A percentile compares a stretch with the other conserved stretches of the same genome.
Conservation (phyloP, 2,329 filamentous ascomycete species). For the Aspergillus sp. region DNA sequence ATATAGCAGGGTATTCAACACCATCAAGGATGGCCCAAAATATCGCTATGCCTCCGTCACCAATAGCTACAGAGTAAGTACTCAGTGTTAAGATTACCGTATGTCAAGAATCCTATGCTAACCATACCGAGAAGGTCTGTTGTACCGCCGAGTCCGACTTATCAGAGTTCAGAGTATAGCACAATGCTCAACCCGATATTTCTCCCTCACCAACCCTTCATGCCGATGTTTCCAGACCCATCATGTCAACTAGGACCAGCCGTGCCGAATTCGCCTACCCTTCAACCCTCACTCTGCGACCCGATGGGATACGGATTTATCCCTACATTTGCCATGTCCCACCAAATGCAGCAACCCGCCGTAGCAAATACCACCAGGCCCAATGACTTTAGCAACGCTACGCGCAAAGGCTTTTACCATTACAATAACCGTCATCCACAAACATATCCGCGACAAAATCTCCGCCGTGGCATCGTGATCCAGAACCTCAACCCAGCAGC, state of each 20-base stretch:
- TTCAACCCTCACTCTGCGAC: conserved; percentile 30
- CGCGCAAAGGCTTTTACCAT: conserved; percentile 11
- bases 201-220: conserved; percentile 24
- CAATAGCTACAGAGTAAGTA: conserved; percentile 39
- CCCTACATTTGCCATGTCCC: conserved; percentile 28
- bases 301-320: conserved; percentile 27
- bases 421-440: conserved; percentile 12
- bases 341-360: conserved; percentile 12
- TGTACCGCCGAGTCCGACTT: conserved; percentile 22
- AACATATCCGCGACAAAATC: conserved; percentile 9
- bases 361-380: conserved; percentile 6
- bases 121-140: conserved; percentile 19
- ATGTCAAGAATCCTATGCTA: neutral
- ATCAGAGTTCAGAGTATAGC: conserved; percentile 27
- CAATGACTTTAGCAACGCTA: neutral
- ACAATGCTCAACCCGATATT: conserved; percentile 24
- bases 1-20: conserved; percentile 33
- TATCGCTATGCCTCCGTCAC: conserved; percentile 33
- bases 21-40: conserved; percentile 31
- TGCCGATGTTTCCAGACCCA: conserved; percentile 30
- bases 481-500: conserved; percentile 31
- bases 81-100: neutral
- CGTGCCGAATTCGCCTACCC: conserved; percentile 30
- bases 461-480: conserved; percentile 25
- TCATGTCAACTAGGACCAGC: conserved; percentile 21